These are phyloP conservation scores for Geosmithia putterillii DNA, from an alignment of 2,329 filamentous ascomycete genomes.

Conservation along the genomic window DNA sequence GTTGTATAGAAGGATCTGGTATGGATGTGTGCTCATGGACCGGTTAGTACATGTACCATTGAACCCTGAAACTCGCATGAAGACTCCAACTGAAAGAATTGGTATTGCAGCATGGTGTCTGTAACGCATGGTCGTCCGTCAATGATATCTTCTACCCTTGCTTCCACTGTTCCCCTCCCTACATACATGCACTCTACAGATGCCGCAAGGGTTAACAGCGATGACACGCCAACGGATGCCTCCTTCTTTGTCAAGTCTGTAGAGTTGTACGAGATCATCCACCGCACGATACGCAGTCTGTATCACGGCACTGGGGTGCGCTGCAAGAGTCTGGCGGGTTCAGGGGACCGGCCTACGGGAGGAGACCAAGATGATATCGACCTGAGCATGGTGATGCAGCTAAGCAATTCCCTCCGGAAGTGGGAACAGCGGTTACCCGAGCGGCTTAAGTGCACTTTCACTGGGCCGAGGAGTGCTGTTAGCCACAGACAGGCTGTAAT, in stretches of 20 bases:
- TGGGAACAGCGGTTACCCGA: conserved; percentile 17
- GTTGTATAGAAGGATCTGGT: conserved; percentile 17
- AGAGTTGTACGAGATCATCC: conserved; percentile 23
- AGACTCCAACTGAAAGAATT: too few species aligned
- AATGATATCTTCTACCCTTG: conserved; percentile 20
- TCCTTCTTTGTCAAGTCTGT: conserved; percentile 22
- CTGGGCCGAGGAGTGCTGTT: conserved; percentile 11
- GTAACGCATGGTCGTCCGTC: conserved; percentile 21
- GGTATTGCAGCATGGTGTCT: conserved; percentile 16
- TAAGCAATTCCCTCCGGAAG: background rate
- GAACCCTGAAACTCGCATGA: too few species aligned
- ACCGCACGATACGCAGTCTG: conserved; percentile 13
- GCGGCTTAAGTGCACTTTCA: conserved; percentile 10
- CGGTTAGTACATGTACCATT: conserved; percentile 11
- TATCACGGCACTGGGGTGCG: conserved; percentile 3
- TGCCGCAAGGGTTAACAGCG: background rate
- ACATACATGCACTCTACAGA: background rate
- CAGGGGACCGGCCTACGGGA: background rate
- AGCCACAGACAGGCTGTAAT: conserved; percentile 17
- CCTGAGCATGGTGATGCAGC: conserved; percentile 15
- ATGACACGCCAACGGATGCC: conserved; percentile 5
- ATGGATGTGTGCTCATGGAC: conserved; percentile 25
- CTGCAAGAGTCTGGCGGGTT: background rate
- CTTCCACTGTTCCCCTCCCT: conserved; percentile 15
- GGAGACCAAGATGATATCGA: conserved; percentile 10